Evolutionary conservation across 2,329 filamentous ascomycete species (phyloP), one percentile per base, ranked within the genome.

Genomic region (Aspergillus sp.): DNA sequence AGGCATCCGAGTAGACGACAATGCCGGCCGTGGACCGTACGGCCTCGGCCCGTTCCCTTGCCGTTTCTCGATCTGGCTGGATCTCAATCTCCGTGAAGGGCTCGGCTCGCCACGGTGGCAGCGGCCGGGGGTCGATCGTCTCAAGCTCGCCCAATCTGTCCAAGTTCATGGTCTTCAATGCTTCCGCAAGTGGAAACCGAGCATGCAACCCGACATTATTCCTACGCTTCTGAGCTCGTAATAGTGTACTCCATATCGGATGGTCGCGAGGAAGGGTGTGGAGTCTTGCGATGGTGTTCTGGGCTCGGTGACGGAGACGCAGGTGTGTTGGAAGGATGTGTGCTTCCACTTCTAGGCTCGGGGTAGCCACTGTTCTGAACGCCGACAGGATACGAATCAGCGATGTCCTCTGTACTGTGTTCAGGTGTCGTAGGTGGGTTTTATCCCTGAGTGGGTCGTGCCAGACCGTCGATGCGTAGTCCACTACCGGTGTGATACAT

Each of bases 391-490:
- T 49, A 3, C 54, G 49, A 41, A 58, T 49, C 2, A 60, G 46
- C 5, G 50, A 32, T 19, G 48, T 46, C 43, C 55, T 49, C 40
- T 60, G 53, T 2, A 60, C 55, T 12, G 50, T 56, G 44, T 46
- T 47, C 5, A 59, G 46, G 7, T 47, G 42, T 29, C 52, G 45
- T 1, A 59, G 50, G 33, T 59, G 48, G 4, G 42, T 49, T 27
- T 58, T 60, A 29, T 56, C 55, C 39, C 48, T 50, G 5, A 49
- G 45, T 28, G 50, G 57, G 40, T 57, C 50, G 29, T 61, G 53
- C 57, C 45, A 61, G 45, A 58, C 49, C 2, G 52, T 57, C 9
- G 52, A 59, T 10, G 52, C 56, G 29, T 60, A 60, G 43, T 62
- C 57, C 7, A 60, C 26, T 4, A 56, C 43, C 2, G 52, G 55